Base-by-base conservation (phyloP, 306 rosid genomes). In the Cucumis cinereus region DNA sequence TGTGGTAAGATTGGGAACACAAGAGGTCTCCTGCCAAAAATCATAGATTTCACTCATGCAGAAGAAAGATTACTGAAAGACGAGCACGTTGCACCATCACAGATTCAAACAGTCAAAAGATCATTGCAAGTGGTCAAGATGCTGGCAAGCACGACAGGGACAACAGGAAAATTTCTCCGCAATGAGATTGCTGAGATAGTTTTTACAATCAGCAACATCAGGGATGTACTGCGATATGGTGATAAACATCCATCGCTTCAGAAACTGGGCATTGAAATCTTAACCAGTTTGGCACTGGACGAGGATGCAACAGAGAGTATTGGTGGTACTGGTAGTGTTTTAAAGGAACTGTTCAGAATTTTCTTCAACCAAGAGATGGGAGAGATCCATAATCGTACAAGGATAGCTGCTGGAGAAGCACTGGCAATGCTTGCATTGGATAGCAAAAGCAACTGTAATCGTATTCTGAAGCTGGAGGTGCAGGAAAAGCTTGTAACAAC, bases 1-100 rank as follows among this genome's bases (percentile, higher is more conserved):
- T 92, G 97, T 61, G 96, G 98, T 30, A 95, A 95, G 86, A 95
- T 95, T 59, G 99, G 98, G 54, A 90, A 83, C 73, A 92, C 99
- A 53, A 90, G 91, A 77, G 98, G 93, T 74, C 90, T 95, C 35
- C 86, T 95, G 8, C 91, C 96, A 43, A 95, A 95, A 79, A 89
- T 95, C 78, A 82, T 95, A 73, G 96, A 90, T 35, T 90, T 92
- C 80, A 86, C 98, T 33, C 96, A 88, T 52, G 85, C 85, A 4
- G 96, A 83, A 68, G 96, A 92, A 79, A 83, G 83, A 66, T 28
- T 89, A 74, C 87, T 95, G 81, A 86, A 79, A 85, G 82, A 85
- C 59, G 90, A 78, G 71, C 81, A 75, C 53, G 87, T 55, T 28
- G 79, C 90, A 20, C 73, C 77, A 62, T 73, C 88, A 17, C 93